These are phyloP conservation scores for Elongisporangium senticosum DNA, from an alignment of 352 stramenopile genomes.

Conservation along the genomic window DNA sequence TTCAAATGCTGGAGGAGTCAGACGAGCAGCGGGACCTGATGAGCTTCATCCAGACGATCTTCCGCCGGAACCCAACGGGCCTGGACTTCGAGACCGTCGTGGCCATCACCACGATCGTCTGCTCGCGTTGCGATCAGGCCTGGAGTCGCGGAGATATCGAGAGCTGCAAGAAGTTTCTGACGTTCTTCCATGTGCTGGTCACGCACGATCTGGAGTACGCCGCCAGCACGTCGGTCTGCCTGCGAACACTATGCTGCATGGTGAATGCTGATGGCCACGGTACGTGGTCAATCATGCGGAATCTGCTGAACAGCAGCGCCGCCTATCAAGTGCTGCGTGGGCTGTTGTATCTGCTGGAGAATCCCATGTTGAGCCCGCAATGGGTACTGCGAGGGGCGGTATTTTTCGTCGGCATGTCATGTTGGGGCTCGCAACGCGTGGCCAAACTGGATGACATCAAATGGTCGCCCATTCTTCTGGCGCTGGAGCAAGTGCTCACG, in stretches of 20 bases:
- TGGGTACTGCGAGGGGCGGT: constrained; percentile 78
- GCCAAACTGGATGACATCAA: constrained; percentile 66
- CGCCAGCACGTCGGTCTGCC: constrained; percentile 48
- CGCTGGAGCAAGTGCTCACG: constrained; percentile 52
- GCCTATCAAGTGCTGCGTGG: constrained; percentile 69
- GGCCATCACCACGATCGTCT: constrained; percentile 66
- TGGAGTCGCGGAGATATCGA: constrained; percentile 68
- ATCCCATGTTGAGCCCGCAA: constrained; percentile 42
- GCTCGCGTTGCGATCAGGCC: constrained; percentile 59
- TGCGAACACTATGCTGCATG: constrained; percentile 76
- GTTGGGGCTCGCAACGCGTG: constrained; percentile 80
- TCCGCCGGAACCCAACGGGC: constrained; percentile 45
- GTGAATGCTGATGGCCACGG: constrained; percentile 79
- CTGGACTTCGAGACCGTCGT: constrained; percentile 64
- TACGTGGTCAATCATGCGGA: constrained; percentile 82
- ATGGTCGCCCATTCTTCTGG: constrained; percentile 65
- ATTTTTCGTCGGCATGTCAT: constrained; percentile 88
- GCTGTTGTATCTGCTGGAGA: constrained; percentile 68
- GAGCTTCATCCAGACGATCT: constrained; percentile 64
- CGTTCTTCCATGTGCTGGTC: constrained; percentile 73
- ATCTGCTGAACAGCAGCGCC: constrained; percentile 52
- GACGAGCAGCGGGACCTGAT: constrained; percentile 77
- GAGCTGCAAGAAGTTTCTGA: constrained; percentile 62
- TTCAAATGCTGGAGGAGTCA: constrained; percentile 72
- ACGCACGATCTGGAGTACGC: constrained; percentile 55